Evolutionary conservation across 1,139 yeast genomes (phyloP).

Genomic region (Debaryomyces subglobosus): DNA sequence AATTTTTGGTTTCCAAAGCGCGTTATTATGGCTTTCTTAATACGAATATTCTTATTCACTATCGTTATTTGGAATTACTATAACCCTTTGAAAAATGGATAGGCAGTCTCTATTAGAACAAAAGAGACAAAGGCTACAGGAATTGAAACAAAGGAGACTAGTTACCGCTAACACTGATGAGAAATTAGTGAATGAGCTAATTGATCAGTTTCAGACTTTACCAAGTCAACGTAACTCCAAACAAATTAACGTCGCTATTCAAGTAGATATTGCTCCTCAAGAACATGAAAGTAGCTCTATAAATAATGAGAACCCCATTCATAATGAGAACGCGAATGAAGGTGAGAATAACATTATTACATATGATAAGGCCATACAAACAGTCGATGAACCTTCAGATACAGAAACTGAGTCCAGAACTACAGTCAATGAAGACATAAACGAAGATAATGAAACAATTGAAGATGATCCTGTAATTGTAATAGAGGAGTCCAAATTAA

Average conservation of each 20-base stretch:
- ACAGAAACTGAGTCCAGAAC: neutral
- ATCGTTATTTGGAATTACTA: neutral
- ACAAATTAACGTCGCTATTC: slow-evolving; percentile 29
- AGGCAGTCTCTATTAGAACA: slow-evolving; percentile 44
- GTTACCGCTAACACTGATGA: slow-evolving; percentile 18
- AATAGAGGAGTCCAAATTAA: slow-evolving; percentile 11
- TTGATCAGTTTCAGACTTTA: slow-evolving; percentile 18
- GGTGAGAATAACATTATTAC: slow-evolving; percentile 21
- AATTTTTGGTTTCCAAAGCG: slow-evolving; percentile 11
- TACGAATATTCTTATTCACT: neutral
- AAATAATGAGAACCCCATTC: neutral
- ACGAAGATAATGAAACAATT: neutral
- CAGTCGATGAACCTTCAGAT: neutral
- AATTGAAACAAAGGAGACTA: slow-evolving; percentile 38
- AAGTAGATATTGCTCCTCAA: slow-evolving; percentile 21
- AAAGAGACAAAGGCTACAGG: slow-evolving; percentile 45
- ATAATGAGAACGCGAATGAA: neutral
- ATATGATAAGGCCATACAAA: slow-evolving; percentile 38
- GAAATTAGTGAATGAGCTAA: slow-evolving; percentile 23
- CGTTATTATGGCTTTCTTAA: slow-evolving; percentile 6
- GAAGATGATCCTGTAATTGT: neutral
- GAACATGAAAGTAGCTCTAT: neutral
- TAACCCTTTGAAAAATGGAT: slow-evolving; percentile 27
- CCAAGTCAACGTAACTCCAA: slow-evolving; percentile 13
- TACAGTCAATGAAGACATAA: neutral